Evolutionary conservation across 2,329 filamentous ascomycete species (phyloP), one percentile per base, ranked within the genome.

Genomic region (Elsinoe necatrix): DNA sequence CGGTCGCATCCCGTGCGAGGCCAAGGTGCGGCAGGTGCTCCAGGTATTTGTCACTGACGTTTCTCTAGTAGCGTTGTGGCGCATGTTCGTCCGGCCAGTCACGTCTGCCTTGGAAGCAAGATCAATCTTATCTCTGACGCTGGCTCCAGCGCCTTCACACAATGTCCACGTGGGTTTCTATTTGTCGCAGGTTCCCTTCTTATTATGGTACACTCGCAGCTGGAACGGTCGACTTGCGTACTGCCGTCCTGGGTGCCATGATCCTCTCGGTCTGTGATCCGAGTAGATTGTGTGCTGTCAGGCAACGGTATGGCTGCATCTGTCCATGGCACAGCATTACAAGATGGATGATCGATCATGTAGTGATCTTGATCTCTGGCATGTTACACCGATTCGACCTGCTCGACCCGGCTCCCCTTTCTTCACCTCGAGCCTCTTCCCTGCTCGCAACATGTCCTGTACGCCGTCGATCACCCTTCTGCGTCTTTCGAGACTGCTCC

Each of bases 71-170:
- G 23, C 27, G 9, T n/a, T 11, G 48, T 52, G 48, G 48, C 48
- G 48, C 48, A 35, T 25, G 48, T 52, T 52, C 48, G 27, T 37
- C 29, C 48, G 29, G 18, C 48, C 48, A 52, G 48, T 52, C 29
- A 37, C 16, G n/a, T 35, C 27, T 50, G 41, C 16, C 14, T 20
- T 25, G 12, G 16, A 29, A 29, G 48, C n/a, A 29, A 52, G 29
- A 39, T 29, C 48, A 52, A 52, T 52, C 48, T 52, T 34, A 52
- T 52, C 48, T 52, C 48, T 39, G 31, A 52, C 48, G 48, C 25
- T 50, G 45, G 45, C 25, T 35, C 12, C 11, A 14, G 34, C 45
- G 45, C 27, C 27, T 50, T 50, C 14, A 21, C 7, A 11, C 11
- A 11, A 20, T 34, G 29, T 27, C 48, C 48, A 52, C 48, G 48